A percentile compares a stretch with the other conserved stretches of the same genome.
Evolutionary conservation across 2,329 filamentous ascomycete species (phyloP).

Genomic region (Periconia sp.): DNA sequence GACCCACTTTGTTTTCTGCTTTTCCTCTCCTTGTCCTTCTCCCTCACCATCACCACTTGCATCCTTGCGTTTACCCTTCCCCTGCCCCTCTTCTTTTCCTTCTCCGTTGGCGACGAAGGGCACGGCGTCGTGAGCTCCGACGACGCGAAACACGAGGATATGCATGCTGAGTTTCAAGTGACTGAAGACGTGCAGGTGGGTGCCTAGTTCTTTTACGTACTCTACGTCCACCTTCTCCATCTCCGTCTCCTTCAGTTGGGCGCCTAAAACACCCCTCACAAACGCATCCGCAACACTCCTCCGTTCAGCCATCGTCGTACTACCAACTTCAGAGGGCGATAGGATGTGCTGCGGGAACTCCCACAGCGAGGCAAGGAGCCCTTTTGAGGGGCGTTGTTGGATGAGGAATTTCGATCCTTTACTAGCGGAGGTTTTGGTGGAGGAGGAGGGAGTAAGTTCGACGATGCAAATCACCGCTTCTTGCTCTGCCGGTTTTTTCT

Average conservation of each 20-base stretch:
- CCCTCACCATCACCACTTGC: too few relatives aligned
- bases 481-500: slow-evolving; percentile 38
- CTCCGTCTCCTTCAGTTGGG: slow-evolving; percentile 2
- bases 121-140: too few relatives aligned
- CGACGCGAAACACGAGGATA: slow-evolving; percentile 25
- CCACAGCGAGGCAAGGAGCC: slow-evolving; percentile 33
- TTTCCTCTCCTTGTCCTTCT: too few relatives aligned
- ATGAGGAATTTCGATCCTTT: slow-evolving; percentile 34
- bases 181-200: slow-evolving; percentile 38
- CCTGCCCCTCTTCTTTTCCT: too few relatives aligned
- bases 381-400: slow-evolving; percentile 40
- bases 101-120: too few relatives aligned
- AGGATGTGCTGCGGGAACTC: slow-evolving; percentile 38
- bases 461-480: slow-evolving; percentile 37
- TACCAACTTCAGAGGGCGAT: slow-evolving; percentile 14
- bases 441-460: slow-evolving; percentile 12
- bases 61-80: too few relatives aligned
- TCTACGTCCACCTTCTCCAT: slow-evolving; percentile 18
- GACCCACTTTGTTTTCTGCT: slow-evolving; percentile 30
- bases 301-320: slow-evolving; percentile 12
- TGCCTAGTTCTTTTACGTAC: slow-evolving; percentile 23
- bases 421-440: neutral
- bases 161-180: slow-evolving; percentile 41
- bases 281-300: slow-evolving; percentile 25
- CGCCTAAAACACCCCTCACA: slow-evolving; percentile 16